These are phyloP conservation scores for Clavulina sp. DNA, from an alignment of 768 basidiomycete genomes.

Conservation along the genomic window DNA sequence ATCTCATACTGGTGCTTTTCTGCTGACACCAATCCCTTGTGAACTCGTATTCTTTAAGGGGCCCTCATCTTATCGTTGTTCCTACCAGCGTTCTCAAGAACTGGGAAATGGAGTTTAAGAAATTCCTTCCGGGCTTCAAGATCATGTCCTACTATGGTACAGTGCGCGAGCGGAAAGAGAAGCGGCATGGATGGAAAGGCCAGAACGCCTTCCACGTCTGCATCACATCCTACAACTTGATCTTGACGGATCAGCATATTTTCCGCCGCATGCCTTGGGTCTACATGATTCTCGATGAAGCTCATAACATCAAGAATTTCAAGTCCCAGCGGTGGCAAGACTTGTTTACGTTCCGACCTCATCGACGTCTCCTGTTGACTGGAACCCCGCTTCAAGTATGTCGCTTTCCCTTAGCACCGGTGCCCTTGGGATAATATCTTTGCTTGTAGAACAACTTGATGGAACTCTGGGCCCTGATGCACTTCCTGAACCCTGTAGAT, in stretches of 20 bases:
- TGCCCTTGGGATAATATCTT: too few relatives aligned
- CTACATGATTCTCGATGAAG: constrained; percentile 92
- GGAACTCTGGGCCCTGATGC: constrained; percentile 27
- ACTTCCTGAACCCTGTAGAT: constrained; percentile 24
- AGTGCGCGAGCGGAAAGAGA: constrained; percentile 74
- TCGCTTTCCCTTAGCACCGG: background rate
- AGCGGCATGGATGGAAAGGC: constrained; percentile 81
- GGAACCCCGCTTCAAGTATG: constrained; percentile 29
- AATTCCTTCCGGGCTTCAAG: constrained; percentile 24
- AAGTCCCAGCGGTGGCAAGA: constrained; percentile 88
- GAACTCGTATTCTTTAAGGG: constrained; percentile 3
- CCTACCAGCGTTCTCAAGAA: constrained; percentile 25
- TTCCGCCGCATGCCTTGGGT: constrained; percentile 91
- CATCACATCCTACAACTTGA: constrained; percentile 85
- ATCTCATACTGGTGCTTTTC: background rate
- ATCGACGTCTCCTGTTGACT: constrained; percentile 26
- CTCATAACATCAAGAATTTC: constrained; percentile 97
- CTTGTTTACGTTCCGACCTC: constrained; percentile 52
- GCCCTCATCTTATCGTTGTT: constrained; percentile 24
- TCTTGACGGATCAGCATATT: constrained; percentile 77
- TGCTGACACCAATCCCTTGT: background rate
- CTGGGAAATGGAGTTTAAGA: constrained; percentile 28
- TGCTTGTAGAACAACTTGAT: constrained; percentile 24
- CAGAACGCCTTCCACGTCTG: constrained; percentile 85
- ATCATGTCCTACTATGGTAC: constrained; percentile 26